Conservation (phyloP, 2,329 filamentous ascomycete species). For the Exophiala viscosa region DNA sequence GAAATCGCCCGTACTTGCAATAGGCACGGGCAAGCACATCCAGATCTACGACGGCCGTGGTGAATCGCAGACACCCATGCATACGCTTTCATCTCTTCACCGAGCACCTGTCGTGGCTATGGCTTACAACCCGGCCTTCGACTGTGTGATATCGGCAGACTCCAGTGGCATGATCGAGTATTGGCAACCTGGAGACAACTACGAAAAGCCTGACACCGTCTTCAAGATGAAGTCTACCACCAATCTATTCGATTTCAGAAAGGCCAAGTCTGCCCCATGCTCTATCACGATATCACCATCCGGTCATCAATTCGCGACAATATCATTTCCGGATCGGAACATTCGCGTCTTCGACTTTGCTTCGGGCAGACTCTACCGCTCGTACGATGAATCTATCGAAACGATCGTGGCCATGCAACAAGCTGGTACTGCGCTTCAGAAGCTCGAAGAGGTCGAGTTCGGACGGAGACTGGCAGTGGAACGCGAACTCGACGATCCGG, state of each 20-base stretch:
- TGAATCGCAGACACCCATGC: slow-evolving; percentile 69
- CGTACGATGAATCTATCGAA: slow-evolving; percentile 89
- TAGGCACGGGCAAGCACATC: slow-evolving; percentile 74
- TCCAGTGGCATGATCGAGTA: slow-evolving; percentile 94
- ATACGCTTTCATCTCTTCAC: slow-evolving; percentile 77
- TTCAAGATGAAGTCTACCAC: slow-evolving; percentile 93
- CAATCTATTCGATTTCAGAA: slow-evolving; percentile 95
- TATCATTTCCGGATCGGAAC: slow-evolving; percentile 91
- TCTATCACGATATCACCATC: slow-evolving; percentile 82
- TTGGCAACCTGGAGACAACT: slow-evolving; percentile 73
- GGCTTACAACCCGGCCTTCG: slow-evolving; percentile 80
- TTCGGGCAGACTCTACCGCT: slow-evolving; percentile 80
- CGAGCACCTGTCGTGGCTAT: slow-evolving; percentile 76
- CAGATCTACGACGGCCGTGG: slow-evolving; percentile 86
- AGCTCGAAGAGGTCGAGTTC: slow-evolving; percentile 87
- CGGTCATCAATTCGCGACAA: slow-evolving; percentile 78
- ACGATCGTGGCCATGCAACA: slow-evolving; percentile 94
- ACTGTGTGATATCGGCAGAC: slow-evolving; percentile 89
- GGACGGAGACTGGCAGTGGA: slow-evolving; percentile 82
- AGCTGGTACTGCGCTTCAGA: slow-evolving; percentile 75
- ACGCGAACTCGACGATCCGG: slow-evolving; percentile 72
- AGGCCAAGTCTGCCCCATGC: slow-evolving; percentile 78
- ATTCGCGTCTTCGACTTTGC: slow-evolving; percentile 91
- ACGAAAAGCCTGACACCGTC: slow-evolving; percentile 87
- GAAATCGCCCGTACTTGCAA: slow-evolving; percentile 81